Percentiles rank a stretch among this genome's conserved stretches.
Evolutionary conservation across 306 rosid genomes (phyloP).

Genomic region (Oxytropis ochrocephala): DNA sequence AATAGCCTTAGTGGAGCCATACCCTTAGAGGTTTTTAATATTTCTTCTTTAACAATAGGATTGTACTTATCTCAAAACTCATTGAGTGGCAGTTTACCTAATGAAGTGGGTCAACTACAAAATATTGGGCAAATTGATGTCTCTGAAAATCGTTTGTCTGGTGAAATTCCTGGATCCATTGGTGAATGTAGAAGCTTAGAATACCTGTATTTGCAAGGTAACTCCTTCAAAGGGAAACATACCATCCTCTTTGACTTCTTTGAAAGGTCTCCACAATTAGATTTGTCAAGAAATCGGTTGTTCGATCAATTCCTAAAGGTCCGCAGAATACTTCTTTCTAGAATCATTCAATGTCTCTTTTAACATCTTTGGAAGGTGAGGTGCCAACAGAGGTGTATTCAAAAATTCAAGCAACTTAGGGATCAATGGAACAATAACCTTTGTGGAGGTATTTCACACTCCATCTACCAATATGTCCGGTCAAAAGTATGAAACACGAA

Average conservation of each 20-base stretch:
- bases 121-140: background rate
- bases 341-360: slow-evolving; percentile 14
- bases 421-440: background rate
- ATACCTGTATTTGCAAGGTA: background rate
- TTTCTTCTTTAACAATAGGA: background rate
- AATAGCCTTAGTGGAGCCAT: background rate
- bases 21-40: background rate
- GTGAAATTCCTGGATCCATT: background rate
- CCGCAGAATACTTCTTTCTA: background rate
- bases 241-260: background rate
- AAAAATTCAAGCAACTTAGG: background rate
- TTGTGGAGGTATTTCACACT: background rate
- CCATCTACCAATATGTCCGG: background rate
- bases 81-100: background rate
- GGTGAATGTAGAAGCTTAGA: background rate
- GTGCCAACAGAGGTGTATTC: slow-evolving; percentile 17
- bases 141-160: slow-evolving; percentile 4
- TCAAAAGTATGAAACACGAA: background rate
- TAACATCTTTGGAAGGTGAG: slow-evolving; percentile 15
- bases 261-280: background rate
- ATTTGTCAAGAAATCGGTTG: background rate
- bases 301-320: background rate
- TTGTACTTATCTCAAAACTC: background rate
- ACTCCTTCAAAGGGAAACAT: background rate
- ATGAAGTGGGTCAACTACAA: background rate